Evolutionary conservation across 2,329 filamentous ascomycete species (phyloP).

Genomic region (Xylariaceae sp.): DNA sequence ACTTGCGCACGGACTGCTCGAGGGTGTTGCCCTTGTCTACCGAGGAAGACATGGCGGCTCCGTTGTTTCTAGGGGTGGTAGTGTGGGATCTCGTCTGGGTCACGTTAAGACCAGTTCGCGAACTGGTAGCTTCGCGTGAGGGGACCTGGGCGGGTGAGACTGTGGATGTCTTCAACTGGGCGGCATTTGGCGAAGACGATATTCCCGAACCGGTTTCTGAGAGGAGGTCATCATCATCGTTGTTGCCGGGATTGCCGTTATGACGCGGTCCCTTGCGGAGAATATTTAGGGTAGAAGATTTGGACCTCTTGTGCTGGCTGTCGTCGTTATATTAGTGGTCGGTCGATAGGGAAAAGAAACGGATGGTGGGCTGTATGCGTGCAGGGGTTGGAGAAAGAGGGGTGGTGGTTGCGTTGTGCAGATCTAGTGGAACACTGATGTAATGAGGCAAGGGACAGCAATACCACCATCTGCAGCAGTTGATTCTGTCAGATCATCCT

Average conservation of each 20-base stretch:
- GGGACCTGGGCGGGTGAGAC: slow-evolving; percentile 45
- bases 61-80: too few relatives aligned
- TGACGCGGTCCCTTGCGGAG: too few relatives aligned
- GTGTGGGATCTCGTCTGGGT: slow-evolving; percentile 17
- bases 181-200: slow-evolving; percentile 32
- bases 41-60: too few relatives aligned
- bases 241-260: slow-evolving; percentile 38
- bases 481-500: too few relatives aligned
- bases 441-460: slow-evolving; percentile 7
- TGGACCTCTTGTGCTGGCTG: slow-evolving; percentile 51
- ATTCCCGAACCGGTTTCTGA: slow-evolving; percentile 46
- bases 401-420: background rate
- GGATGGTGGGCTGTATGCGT: background rate
- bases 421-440: too few relatives aligned
- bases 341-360: too few relatives aligned
- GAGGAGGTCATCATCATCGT: slow-evolving; percentile 45
- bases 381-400: background rate
- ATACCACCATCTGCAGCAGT: background rate
- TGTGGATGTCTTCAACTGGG: slow-evolving; percentile 43
- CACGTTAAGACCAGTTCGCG: background rate
- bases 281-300: slow-evolving; percentile 51
- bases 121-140: slow-evolving; percentile 27
- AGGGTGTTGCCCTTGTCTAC: slow-evolving; percentile 55
- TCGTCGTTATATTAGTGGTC: too few relatives aligned
- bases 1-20: slow-evolving; percentile 91